Evolutionary conservation across 23 red algal species (phyloP), one percentile per base, ranked within the genome.

Genomic region (Gracilaria domingensis): DNA sequence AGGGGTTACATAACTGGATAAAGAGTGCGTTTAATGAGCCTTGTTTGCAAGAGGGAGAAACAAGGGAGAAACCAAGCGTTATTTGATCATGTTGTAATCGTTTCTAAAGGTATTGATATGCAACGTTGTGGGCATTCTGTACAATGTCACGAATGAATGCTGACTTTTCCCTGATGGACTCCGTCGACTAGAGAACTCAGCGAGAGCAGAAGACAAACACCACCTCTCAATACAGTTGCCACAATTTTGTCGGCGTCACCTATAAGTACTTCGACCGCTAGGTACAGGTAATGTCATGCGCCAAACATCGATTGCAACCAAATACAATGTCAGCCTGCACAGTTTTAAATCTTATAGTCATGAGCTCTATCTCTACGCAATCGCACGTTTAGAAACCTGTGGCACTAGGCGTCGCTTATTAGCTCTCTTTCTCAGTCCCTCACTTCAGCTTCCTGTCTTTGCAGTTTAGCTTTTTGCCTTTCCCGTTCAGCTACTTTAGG

Each of bases 401-500:
- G 6, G 9, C 18, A 1, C 17, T 55, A 1, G 6, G 14, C 42
- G 18, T 55, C 51, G 33, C 8, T 69, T 5, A 37, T 32, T 69
- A 69, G 4, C 39, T 30, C 21, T 50, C 42, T 77, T 51, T 35
- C 23, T 51, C 9, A 49, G 42, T 6, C 0, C n/a, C 28, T 1
- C 9, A 2, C 34, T 77, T 51, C 26, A n/a, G 38, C 50, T 48
- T 33, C 72, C 4, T 50, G 72, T 26, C 18, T 77, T 28, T 77
- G 20, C 57, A 26, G 12, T 75, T 70, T 26, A 36, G 62, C 84
- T 66, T 24, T 36, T 54, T 76, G 21, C 28, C 53, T 67, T 90
- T 90, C 86, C 75, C 57, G 73, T 40, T 90, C 55, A 24, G 65
- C 86, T 20, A 69, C 74, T 26, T 48, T 71, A 9, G 86, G 86